These are phyloP conservation scores for Atkinsonella texensis DNA, from an alignment of 2,329 filamentous ascomycete species.

Conservation along the genomic window DNA sequence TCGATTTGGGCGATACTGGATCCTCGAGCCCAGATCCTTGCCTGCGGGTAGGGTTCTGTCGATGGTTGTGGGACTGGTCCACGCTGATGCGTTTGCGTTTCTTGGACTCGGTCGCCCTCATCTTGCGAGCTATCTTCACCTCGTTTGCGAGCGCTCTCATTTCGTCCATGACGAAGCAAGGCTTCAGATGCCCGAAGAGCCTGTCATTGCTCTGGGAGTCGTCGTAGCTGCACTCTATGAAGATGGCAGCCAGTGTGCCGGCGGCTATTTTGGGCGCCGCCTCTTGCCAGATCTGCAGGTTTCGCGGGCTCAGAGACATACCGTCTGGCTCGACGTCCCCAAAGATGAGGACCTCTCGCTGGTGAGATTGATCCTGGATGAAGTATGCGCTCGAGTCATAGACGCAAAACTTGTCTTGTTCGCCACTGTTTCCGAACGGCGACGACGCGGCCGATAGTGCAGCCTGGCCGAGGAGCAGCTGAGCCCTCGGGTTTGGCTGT, in stretches of 20 bases:
- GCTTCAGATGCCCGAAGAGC: conserved; percentile 82
- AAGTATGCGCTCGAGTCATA: conserved; percentile 91
- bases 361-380: conserved; percentile 60
- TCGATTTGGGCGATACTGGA: conserved; percentile 40
- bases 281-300: conserved; percentile 72
- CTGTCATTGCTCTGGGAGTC: conserved; percentile 65
- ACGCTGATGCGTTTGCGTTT: conserved; percentile 51
- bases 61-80: conserved; percentile 11
- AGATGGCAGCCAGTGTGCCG: conserved; percentile 65
- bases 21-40: conserved; percentile 23
- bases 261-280: conserved; percentile 73
- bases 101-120: conserved; percentile 29
- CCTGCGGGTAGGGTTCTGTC: conserved; percentile 12
- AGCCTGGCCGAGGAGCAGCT: conserved; percentile 21
- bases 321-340: conserved; percentile 92
- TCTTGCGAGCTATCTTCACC: conserved; percentile 42
- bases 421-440: conserved; percentile 15
- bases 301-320: conserved; percentile 70
- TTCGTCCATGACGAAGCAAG: conserved; percentile 71
- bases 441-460: conserved; percentile 14
- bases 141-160: conserved; percentile 58
- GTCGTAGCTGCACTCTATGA: conserved; percentile 93
- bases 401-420: conserved; percentile 47
- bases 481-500: conserved; percentile 7
- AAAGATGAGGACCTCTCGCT: conserved; percentile 78